These are phyloP conservation scores for Ophiostoma sp. DNA, from an alignment of 2,329 filamentous ascomycete species.

Conservation along the genomic window DNA sequence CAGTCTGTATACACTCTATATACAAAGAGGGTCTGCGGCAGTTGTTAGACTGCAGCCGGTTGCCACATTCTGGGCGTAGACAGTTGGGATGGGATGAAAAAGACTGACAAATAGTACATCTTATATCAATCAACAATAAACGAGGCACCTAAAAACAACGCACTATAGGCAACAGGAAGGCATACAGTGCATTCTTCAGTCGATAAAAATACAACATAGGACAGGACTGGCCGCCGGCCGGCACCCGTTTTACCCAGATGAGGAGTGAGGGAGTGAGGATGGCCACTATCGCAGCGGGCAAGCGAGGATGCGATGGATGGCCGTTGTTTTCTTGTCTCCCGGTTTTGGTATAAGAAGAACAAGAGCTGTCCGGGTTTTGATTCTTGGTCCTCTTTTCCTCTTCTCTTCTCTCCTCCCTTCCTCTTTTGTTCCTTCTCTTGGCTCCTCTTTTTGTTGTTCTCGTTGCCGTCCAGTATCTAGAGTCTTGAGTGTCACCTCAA, in stretches of 20 bases:
- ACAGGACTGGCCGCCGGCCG: neutral
- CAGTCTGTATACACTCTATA: neutral
- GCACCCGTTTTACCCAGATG: slow-evolving; percentile 21
- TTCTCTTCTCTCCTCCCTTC: neutral
- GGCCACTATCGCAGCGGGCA: neutral
- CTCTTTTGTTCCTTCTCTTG: neutral
- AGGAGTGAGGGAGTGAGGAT: neutral
- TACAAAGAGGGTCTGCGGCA: slow-evolving; percentile 10
- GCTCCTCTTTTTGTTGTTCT: neutral
- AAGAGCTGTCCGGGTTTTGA: neutral
- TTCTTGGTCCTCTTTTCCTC: neutral
- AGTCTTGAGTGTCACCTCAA: neutral
- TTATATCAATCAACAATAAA: neutral
- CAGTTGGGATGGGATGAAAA: neutral
- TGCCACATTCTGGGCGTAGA: neutral
- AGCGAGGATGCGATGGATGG: slow-evolving; percentile 4
- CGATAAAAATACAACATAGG: neutral
- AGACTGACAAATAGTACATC: slow-evolving; percentile 4
- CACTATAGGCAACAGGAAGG: neutral
- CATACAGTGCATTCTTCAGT: neutral
- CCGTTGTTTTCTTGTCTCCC: neutral
- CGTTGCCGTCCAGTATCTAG: neutral
- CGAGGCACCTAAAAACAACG: slow-evolving; percentile 12
- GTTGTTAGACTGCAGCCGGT: slow-evolving; percentile 17
- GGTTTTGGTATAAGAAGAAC: slow-evolving; percentile 10